Evolutionary conservation across 805 yeast species (phyloP).

Genomic region (Myxozyma nipponensis): DNA sequence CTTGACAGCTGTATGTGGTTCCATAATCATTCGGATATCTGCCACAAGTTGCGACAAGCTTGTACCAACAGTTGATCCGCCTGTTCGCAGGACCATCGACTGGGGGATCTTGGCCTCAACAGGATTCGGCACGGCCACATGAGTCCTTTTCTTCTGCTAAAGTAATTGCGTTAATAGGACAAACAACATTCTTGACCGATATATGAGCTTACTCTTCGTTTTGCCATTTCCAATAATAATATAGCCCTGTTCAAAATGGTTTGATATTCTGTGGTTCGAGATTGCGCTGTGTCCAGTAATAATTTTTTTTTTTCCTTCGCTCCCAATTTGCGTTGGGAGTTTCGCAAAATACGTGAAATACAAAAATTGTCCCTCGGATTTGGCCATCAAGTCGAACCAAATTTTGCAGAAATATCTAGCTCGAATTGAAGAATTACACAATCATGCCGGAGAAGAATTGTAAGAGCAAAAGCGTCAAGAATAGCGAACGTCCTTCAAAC

Average conservation of each 20-base stretch:
- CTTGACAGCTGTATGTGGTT: constrained; percentile 92
- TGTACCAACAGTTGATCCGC: constrained; percentile 69
- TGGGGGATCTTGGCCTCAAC: constrained; percentile 77
- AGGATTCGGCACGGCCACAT: constrained; percentile 52
- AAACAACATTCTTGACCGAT: neutral
- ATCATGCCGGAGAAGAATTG: too few species aligned
- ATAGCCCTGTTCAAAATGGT: too few species aligned
- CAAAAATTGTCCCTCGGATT: too few species aligned
- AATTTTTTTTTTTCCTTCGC: too few species aligned
- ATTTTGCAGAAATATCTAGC: too few species aligned
- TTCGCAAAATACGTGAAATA: too few species aligned
- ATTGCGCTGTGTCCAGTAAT: too few species aligned
- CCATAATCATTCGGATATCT: constrained; percentile 87
- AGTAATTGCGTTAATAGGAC: neutral
- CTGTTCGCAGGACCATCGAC: constrained; percentile 91
- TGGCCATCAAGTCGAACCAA: too few species aligned
- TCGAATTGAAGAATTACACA: too few species aligned
- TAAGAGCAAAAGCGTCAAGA: constrained; percentile 3
- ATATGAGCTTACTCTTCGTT: neutral
- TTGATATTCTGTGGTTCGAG: too few species aligned
- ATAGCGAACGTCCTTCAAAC: constrained; percentile 6
- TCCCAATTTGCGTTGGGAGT: too few species aligned
- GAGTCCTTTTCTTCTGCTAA: constrained; percentile 80
- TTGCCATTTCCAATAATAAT: neutral
- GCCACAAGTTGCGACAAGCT: constrained; percentile 77